Evolutionary conservation across 2,329 filamentous ascomycete species (phyloP), one percentile per base, ranked within the genome.

Genomic region (Cladophialophora immunda): DNA sequence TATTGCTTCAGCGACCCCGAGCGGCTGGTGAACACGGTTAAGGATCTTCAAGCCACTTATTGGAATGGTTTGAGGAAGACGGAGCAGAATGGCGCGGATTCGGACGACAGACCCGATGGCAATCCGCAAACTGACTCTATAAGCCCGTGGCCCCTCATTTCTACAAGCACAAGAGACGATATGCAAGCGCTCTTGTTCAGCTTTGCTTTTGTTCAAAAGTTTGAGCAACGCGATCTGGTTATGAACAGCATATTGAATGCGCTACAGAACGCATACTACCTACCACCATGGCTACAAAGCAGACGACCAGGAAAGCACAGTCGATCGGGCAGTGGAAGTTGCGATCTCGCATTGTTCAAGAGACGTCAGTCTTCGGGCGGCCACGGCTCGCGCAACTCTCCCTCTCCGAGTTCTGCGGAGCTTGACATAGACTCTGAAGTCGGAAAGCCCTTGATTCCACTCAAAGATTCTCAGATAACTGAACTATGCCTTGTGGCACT

Each of bases 11-110:
- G 81, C 67, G 78, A 74, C 59, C 76, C 79, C 25, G 75, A 71
- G 32, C 77, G 81, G 54, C 75, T 83, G 9, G 59, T 82, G 4
- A 73, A 68, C 45, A 82, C 81, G 8, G 82, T 83, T 71, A 62
- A 47, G 34, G 36, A 68, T 61, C 30, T 68, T 38, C 70, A 67
- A 58, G 52, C 50, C 17, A 60, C 17, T 29, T 69, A 64, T 65
- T 54, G 29, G 15, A 9, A 27, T 25, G 17, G 41, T 5, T 22
- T 22, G 34, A 29, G 15, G 19, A 56, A 41, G 2, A 1, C 25
- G 25, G 27, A 45, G 27, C 29, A 50, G 22, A 29, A 41, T n/a
- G n/a, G 45, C 17, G 4, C 30, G 19, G 25, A 17, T 9, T 25
- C 47, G n/a, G 22, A 22, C n/a, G 22, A 55, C 22, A 54, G 52